phyloP scores from a whole-genome alignment of 768 basidiomycete genomes.

The Leucocoprinus leucothites region DNA sequence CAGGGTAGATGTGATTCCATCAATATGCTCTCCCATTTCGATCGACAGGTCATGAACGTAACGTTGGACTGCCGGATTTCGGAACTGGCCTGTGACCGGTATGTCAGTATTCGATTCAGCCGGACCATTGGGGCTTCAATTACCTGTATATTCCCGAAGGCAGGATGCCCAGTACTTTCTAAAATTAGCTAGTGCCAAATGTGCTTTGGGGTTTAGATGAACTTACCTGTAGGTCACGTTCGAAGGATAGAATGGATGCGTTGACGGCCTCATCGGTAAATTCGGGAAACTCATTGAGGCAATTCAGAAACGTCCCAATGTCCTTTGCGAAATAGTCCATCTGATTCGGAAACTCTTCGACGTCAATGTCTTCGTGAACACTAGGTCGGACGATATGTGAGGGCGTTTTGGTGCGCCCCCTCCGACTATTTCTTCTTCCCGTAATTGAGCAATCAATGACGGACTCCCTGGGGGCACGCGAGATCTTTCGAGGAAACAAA shows the following conservation, averaged over 20 bases:
- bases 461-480: constrained; percentile 37
- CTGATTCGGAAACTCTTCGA: constrained; percentile 65
- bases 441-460: constrained; percentile 19
- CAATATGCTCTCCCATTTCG: constrained; percentile 76
- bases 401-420: constrained; percentile 34
- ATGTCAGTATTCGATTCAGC: neutral
- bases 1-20: constrained; percentile 64
- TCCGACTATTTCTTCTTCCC: constrained; percentile 31
- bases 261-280: constrained; percentile 73
- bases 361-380: constrained; percentile 55
- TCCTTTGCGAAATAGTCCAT: constrained; percentile 61
- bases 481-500: constrained; percentile 68
- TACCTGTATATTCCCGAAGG: constrained; percentile 60
- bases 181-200: neutral
- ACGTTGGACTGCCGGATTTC: constrained; percentile 66
- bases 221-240: constrained; percentile 64
- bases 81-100: constrained; percentile 55
- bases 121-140: neutral
- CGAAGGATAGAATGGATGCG: constrained; percentile 61
- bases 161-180: constrained; percentile 75
- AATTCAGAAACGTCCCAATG: constrained; percentile 64
- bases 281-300: constrained; percentile 77
- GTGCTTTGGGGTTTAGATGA: neutral
- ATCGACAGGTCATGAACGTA: constrained; percentile 71
- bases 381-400: constrained; percentile 52